Evolutionary conservation across 1,284 basidiomycete species (phyloP), one percentile per base, ranked within the genome.

Genomic region (Ceratobasidium theobromae): DNA sequence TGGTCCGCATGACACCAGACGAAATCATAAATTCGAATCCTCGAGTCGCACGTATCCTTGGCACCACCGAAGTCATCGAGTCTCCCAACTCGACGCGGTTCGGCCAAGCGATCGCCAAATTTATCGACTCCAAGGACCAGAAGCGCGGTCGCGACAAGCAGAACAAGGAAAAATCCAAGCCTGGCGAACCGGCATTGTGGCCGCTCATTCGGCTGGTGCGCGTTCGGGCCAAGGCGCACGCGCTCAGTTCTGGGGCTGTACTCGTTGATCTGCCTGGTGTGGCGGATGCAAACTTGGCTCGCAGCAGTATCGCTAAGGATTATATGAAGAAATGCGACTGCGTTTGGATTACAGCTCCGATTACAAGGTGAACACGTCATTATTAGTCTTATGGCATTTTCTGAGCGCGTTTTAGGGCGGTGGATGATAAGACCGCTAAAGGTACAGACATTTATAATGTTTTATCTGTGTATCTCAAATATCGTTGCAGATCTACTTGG

Each of bases 261-360:
- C 74, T 86, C 11, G 84, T 86, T 18, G 84, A 86, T 72, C 74
- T 87, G 62, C 85, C 85, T 64, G 85, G 85, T 76, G 81, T 84
- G 21, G 83, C 82, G 8, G 85, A 86, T 71, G 81, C 82, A 6
- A 85, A 85, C 70, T 81, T 82, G 12, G 83, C 83, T 3, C 75
- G 83, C 46, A 82, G 81, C 71, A 80, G 77, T 53, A 84, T 85
- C 54, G 82, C 83, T 0, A 83, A 83, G 71, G 78, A 81, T 30
- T 85, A 85, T 72, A 82, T 85, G 82, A 84, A 85, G 73, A 83
- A 81, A 67, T 81, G 80, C 60, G 77, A 82, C 49, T 83, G 49
- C 28, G n/a, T 53, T 45, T 65, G 49, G 49, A 53, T 65, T 43
- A 38, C 28, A 6, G 49, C 52, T 14, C 38, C 49, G 9, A 53